These are phyloP conservation scores for Lycium barbarum DNA, from an alignment of 257 asterid genomes.

Conservation along the genomic window DNA sequence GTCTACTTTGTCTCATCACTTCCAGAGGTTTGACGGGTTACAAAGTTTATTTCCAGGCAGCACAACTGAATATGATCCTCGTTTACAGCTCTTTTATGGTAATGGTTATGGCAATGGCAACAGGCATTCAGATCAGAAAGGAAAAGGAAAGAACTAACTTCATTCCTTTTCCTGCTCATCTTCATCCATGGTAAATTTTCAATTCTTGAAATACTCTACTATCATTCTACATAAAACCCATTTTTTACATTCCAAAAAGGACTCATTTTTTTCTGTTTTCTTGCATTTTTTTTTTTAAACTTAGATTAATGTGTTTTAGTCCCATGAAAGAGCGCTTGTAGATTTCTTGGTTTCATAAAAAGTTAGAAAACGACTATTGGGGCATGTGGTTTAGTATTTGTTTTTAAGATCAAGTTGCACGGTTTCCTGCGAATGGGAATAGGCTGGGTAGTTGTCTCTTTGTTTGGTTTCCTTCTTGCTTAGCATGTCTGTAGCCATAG, in stretches of 20 bases:
- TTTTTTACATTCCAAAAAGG: neutral
- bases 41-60: conserved; percentile 52
- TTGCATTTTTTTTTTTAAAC: neutral
- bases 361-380: conserved; percentile 18
- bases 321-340: conserved; percentile 21
- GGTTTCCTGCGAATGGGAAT: conserved; percentile 42
- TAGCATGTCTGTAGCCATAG: conserved; percentile 42
- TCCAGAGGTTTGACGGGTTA: conserved; percentile 66
- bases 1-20: conserved; percentile 50
- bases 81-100: conserved; percentile 60
- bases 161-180: conserved; percentile 24
- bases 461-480: conserved; percentile 44
- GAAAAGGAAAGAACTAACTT: conserved; percentile 65
- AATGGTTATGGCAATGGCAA: conserved; percentile 30
- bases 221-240: neutral
- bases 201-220: neutral
- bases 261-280: neutral
- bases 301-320: conserved; percentile 36
- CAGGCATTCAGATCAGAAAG: conserved; percentile 49
- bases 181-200: conserved; percentile 43
- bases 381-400: conserved; percentile 20
- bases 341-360: conserved; percentile 42
- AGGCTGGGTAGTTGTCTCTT: conserved; percentile 36
- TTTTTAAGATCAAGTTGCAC: conserved; percentile 33
- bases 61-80: conserved; percentile 49